Evolutionary conservation across 495 filamentous ascomycete species (phyloP), one percentile per base, ranked within the genome.

Genomic region (Penicillium coprophilum): DNA sequence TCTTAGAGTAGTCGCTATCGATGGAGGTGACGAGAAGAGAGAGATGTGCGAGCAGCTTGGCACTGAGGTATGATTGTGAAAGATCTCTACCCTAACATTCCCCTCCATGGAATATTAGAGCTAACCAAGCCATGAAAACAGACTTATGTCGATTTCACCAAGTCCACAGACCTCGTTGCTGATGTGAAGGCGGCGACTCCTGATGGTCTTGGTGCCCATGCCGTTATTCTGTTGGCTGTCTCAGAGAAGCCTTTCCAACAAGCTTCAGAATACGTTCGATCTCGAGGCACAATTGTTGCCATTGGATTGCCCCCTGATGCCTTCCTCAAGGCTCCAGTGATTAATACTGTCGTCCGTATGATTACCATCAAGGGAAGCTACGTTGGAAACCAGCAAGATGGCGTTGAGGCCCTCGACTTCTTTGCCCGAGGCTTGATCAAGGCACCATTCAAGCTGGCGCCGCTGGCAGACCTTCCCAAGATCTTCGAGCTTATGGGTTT

Each of bases 201-300:
- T 6, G 90, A 89, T 41, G 90, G 90, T 6, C 80, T 89, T 13
- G 92, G 92, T 27, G 90, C 93, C 2, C 90, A 96, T 61, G 92
- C 90, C 4, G 93, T 95, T 39, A 77, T 97, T 50, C 72, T 96
- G 38, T 81, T 96, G 9, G 93, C 92, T 40, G 90, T 88, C 21
- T 82, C 77, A 54, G 92, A 96, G 77, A 89, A 87, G 74, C 92
- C 92, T 20, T 96, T 96, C 84, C 91, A 96, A 74, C 92, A 97
- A 72, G 92, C 92, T 10, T 82, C 87, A 36, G 86, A 87, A 68
- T 96, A 96, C 70, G 85, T 94, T 31, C 86, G 92, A 41, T 84
- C 89, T 45, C 83, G 85, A 15, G 92, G 92, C 28, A 78, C 82
- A 19, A 84, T 96, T 56, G 81, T 96, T 48, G 89, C 87, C 60